Conservation (phyloP, 306 rosid genomes). For the Begonia fuchsioides region DNA sequence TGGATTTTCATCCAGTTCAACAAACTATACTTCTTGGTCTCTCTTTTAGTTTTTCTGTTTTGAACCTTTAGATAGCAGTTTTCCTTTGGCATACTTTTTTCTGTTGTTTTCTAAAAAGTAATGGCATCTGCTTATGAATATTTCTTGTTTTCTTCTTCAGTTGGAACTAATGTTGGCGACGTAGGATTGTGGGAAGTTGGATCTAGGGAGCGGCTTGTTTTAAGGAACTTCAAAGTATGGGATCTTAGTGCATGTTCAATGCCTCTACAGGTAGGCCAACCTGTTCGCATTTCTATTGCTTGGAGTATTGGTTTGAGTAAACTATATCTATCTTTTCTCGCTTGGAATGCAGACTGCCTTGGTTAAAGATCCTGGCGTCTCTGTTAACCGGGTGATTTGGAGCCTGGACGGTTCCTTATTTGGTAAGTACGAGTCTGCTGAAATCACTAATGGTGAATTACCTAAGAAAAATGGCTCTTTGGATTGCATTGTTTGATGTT, state of each 20-base stretch:
- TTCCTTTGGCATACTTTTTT: too few relatives aligned
- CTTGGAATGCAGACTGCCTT: conserved; percentile 66
- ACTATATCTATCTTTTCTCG: conserved; percentile 10
- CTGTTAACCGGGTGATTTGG: conserved; percentile 97
- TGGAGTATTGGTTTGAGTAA: not conserved
- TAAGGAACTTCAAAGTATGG: conserved; percentile 87
- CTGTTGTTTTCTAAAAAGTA: too few relatives aligned
- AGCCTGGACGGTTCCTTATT: conserved; percentile 89
- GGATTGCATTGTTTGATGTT: not conserved
- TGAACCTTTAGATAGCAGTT: not conserved
- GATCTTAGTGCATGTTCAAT: conserved; percentile 76
- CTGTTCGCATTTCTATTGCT: not conserved
- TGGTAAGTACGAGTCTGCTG: conserved; percentile 37
- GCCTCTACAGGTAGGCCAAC: conserved; percentile 67
- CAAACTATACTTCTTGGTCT: conserved; percentile 91
- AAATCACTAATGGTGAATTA: conserved; percentile 3
- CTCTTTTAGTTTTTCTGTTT: not conserved
- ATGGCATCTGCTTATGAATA: too few relatives aligned
- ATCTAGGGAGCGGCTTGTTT: conserved; percentile 68
- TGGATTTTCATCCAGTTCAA: conserved; percentile 95
- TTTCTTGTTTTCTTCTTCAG: conserved; percentile 22
- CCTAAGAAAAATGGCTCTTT: too few relatives aligned
- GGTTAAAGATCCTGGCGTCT: conserved; percentile 83
- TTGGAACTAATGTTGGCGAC: conserved; percentile 93
- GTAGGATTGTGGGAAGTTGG: conserved; percentile 98